These are phyloP conservation scores for Austroboletus sp. DNA, from an alignment of 1,284 basidiomycete genomes.

Conservation along the genomic window DNA sequence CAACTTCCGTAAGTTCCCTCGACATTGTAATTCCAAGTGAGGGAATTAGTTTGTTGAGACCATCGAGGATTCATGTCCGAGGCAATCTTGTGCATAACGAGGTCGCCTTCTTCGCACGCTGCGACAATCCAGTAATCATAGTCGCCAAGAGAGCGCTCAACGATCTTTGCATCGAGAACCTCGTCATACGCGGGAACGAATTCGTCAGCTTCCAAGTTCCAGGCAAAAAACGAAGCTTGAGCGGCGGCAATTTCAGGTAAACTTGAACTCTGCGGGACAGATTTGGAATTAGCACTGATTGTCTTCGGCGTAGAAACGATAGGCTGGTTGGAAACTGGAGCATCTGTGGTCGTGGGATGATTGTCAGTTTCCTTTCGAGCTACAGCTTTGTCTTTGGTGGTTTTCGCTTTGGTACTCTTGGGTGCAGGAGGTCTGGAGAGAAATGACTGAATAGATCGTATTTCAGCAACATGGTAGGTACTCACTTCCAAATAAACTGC, in stretches of 20 bases:
- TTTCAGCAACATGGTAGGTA: constrained; percentile 12
- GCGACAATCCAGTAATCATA: constrained; percentile 64
- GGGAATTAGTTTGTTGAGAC: constrained; percentile 55
- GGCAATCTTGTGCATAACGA: constrained; percentile 57
- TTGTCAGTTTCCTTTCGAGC: constrained; percentile 16
- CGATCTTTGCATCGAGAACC: constrained; percentile 63
- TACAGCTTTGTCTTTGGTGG: constrained; percentile 17
- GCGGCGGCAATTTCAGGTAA: constrained; percentile 37
- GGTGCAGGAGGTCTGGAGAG: constrained; percentile 35
- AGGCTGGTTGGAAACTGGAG: constrained; percentile 8
- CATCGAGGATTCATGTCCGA: constrained; percentile 74
- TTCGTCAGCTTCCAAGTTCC: constrained; percentile 62
- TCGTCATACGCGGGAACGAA: constrained; percentile 65
- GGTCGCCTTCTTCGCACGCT: constrained; percentile 42
- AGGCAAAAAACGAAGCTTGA: constrained; percentile 60
- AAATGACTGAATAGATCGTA: constrained; percentile 21
- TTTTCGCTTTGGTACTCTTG: constrained; percentile 25
- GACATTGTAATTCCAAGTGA: constrained; percentile 79
- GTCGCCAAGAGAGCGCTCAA: constrained; percentile 43
- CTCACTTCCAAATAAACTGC: constrained; percentile 73
- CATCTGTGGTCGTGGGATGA: constrained; percentile 1
- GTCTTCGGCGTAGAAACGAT: constrained; percentile 13
- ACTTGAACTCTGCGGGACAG: constrained; percentile 11
- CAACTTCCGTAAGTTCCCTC: constrained; percentile 70
- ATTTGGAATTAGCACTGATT: constrained; percentile 9